Evolutionary conservation across 345 rosid genomes (phyloP).

Genomic region (Ceriops zippeliana): DNA sequence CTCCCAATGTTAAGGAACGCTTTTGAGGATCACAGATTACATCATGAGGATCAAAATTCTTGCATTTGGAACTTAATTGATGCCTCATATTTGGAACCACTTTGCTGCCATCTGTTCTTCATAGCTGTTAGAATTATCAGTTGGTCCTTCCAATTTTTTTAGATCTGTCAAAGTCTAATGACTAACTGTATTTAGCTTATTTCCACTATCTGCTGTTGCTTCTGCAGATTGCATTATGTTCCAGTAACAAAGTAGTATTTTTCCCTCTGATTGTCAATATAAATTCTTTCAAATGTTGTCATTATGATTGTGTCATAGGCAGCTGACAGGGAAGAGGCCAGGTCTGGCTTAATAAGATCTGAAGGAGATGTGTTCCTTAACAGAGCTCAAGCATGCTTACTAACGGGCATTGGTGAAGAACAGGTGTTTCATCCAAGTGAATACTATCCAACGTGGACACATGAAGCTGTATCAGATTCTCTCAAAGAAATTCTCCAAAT

Average conservation of each 20-base stretch:
- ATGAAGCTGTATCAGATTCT: conserved; percentile 53
- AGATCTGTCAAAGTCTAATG: background rate
- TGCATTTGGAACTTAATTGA: background rate
- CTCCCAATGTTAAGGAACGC: background rate
- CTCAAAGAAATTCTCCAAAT: conserved; percentile 47
- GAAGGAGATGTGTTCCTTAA: conserved; percentile 58
- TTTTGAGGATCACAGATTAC: background rate
- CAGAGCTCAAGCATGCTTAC: conserved; percentile 49
- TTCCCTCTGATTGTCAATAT: conserved; percentile 8
- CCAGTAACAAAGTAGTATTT: no score
- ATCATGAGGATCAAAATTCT: background rate
- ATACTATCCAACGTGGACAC: conserved; percentile 52
- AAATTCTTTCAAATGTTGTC: conserved; percentile 6
- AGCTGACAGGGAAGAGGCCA: conserved; percentile 48
- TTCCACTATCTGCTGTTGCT: no score
- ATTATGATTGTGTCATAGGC: conserved; percentile 38
- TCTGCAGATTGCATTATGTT: no score
- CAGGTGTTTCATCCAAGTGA: conserved; percentile 55
- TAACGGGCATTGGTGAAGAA: conserved; percentile 35
- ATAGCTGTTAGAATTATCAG: background rate
- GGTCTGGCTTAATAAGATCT: conserved; percentile 53
- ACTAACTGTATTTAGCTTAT: no score
- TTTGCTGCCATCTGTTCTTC: background rate
- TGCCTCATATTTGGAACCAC: background rate
- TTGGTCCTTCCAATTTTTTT: background rate